These are phyloP conservation scores for Fraxinus americana DNA, from an alignment of 257 asterid genomes.

Conservation along the genomic window DNA sequence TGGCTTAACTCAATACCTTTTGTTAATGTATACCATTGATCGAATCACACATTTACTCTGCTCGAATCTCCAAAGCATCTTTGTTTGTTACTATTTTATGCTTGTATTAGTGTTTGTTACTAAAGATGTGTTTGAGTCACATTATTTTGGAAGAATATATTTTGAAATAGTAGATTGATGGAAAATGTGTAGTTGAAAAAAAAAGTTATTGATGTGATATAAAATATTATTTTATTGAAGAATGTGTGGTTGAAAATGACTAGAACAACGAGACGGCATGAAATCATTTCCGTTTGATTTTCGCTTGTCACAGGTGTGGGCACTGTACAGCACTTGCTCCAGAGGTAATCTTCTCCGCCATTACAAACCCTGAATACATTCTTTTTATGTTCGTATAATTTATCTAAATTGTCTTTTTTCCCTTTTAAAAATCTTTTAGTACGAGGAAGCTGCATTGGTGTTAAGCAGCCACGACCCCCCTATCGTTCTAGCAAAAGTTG, in stretches of 20 bases:
- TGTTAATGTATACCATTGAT: too few species aligned
- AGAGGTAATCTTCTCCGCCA: conserved; percentile 54
- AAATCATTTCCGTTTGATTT: not conserved
- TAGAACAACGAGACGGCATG: too few species aligned
- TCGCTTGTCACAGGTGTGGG: conserved; percentile 75
- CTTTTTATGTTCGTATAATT: not conserved
- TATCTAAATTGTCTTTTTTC: not conserved
- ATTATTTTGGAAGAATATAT: too few species aligned
- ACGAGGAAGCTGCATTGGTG: conserved; percentile 72
- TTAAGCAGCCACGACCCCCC: conserved; percentile 77
- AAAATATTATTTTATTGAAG: too few species aligned
- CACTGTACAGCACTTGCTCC: conserved; percentile 90
- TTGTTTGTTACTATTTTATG: not conserved
- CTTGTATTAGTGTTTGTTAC: not conserved
- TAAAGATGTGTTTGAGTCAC: too few species aligned
- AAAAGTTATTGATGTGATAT: too few species aligned
- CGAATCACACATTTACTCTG: too few species aligned
- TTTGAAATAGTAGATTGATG: too few species aligned
- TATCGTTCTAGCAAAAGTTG: conserved; percentile 72
- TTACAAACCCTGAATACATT: not conserved
- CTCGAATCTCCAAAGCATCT: not conserved
- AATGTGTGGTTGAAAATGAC: too few species aligned
- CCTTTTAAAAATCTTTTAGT: conserved; percentile 35
- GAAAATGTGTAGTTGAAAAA: too few species aligned
- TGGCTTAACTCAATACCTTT: too few species aligned